These are phyloP conservation scores for Aureobasidium zeae DNA, from an alignment of 2,329 filamentous ascomycete species.

Conservation along the genomic window DNA sequence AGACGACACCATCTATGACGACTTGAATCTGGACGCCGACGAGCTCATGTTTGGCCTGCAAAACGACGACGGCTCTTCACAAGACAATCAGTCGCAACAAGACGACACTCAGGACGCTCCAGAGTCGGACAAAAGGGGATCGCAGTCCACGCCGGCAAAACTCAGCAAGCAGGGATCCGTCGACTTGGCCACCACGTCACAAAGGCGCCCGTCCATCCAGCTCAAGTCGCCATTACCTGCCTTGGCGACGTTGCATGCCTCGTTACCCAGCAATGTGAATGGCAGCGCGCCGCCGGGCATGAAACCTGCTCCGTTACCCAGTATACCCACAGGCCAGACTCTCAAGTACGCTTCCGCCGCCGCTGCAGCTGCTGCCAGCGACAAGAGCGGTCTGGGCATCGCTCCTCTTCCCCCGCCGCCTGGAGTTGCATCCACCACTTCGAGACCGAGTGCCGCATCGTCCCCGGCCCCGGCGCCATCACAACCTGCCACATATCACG, in stretches of 20 bases:
- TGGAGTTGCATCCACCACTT: conserved; percentile 40
- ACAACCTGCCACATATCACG: conserved; percentile 37
- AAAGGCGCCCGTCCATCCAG: conserved; percentile 73
- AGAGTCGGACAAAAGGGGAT: not conserved
- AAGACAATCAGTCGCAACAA: conserved; percentile 85
- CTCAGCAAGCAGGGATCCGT: conserved; percentile 48
- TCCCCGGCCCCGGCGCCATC: conserved; percentile 45
- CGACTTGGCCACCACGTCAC: conserved; percentile 48
- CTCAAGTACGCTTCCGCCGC: conserved; percentile 96
- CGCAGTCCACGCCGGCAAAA: conserved; percentile 27
- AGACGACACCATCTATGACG: conserved; percentile 91
- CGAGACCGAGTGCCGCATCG: conserved; percentile 48
- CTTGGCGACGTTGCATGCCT: conserved; percentile 77
- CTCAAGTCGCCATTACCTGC: conserved; percentile 92
- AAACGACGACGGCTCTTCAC: conserved; percentile 84
- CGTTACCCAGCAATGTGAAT: conserved; percentile 53
- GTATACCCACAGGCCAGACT: conserved; percentile 75
- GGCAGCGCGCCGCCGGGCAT: conserved; percentile 53
- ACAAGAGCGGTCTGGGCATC: conserved; percentile 83
- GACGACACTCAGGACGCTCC: conserved; percentile 62
- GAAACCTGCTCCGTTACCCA: conserved; percentile 86
- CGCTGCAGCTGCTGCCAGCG: conserved; percentile 81
- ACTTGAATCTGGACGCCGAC: conserved; percentile 83
- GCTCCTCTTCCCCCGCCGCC: conserved; percentile 87
- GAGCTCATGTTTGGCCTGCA: conserved; percentile 78